A percentile compares a stretch with the other conserved stretches of the same genome.
phyloP scores from a whole-genome alignment of 2,329 filamentous ascomycete species.

The Phaeosphaeriaceae sp. region DNA sequence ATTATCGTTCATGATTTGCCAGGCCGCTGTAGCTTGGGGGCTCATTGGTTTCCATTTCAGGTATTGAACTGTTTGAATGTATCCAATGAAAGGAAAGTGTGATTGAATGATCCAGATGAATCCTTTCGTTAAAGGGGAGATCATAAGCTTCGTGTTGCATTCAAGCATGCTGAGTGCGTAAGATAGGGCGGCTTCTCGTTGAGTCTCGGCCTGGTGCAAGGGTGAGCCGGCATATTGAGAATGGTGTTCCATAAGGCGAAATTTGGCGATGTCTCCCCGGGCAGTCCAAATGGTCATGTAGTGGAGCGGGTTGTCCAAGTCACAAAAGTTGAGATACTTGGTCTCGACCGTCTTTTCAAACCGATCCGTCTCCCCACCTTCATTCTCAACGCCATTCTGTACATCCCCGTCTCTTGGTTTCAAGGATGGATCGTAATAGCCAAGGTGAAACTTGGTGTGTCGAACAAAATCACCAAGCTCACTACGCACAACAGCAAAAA shows the following conservation, averaged over 20 bases:
- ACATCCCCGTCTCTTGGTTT: no score
- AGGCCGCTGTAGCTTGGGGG: no score
- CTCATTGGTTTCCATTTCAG: no score
- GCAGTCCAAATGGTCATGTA: slow-evolving; percentile 57
- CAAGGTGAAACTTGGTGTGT: slow-evolving; percentile 52
- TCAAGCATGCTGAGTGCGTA: slow-evolving; percentile 52
- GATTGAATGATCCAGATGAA: slow-evolving; percentile 53
- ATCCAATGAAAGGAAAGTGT: slow-evolving; percentile 59
- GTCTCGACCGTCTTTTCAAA: slow-evolving; percentile 51
- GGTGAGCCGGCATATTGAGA: slow-evolving; percentile 35
- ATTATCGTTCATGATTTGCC: no score
- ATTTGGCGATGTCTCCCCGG: slow-evolving; percentile 56
- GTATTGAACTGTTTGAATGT: no score
- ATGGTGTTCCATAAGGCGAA: slow-evolving; percentile 59
- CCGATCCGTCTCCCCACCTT: background rate
- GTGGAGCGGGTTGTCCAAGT: slow-evolving; percentile 36
- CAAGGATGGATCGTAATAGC: slow-evolving; percentile 54
- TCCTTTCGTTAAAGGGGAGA: slow-evolving; percentile 48
- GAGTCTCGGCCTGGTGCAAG: slow-evolving; percentile 18
- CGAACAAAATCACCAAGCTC: slow-evolving; percentile 54
- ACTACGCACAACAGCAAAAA: slow-evolving; percentile 58
- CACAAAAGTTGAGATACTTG: slow-evolving; percentile 46
- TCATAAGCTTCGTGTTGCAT: slow-evolving; percentile 55
- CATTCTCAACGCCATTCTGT: slow-evolving; percentile 44
- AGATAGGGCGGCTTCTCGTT: slow-evolving; percentile 35